Evolutionary conservation across 805 yeast species (phyloP), one percentile per base, ranked within the genome.

Genomic region (Candida easanensis): DNA sequence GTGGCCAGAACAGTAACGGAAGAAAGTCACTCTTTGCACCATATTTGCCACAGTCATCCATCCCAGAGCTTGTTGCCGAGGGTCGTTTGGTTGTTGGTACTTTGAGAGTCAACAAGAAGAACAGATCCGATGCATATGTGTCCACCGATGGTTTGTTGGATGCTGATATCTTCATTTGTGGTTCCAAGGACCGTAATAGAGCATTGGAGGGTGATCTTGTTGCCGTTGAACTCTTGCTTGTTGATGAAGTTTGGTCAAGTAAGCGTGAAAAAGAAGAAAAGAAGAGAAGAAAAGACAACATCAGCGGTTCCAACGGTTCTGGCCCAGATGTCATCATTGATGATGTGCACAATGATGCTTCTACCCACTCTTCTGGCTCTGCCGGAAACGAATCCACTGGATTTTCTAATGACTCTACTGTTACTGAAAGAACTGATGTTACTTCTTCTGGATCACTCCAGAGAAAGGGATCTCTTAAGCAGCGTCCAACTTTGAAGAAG

Each of bases 51-150:
- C 99, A 93, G 60, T 84, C 89, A 4, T 81, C 95, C 3, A 78
- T 93, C 37, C 98, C 98, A 2, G 95, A 83, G 20, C 71, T 93
- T 46, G 83, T 93, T 35, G 78, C 80, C 50, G 97, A 91, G 50
- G 98, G 98, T 17, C 79, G 89, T 50, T 72, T 93, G 41, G 98
- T 93, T 7, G 83, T 95, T 3, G 99, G 99, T 55, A 84, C 84
- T 21, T 71, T 93, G 56, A 77, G 99, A 52, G 99, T 93, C 34
- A 93, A 93, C 68, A 90, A 89, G 65, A 93, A 93, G 65, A 93
- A 93, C 63, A 76, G 99, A 56, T 88, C 97, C 1, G 98, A 93
- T 66, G 99, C 99, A 0, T 93, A 95, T 66, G 98, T 93, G n/a
- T 81, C 96, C 6, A 91, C 98, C 1, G 97, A 90, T 62, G 97